Base-by-base conservation (phyloP, 2,329 filamentous ascomycete species). In the Penicillium concentricum region DNA sequence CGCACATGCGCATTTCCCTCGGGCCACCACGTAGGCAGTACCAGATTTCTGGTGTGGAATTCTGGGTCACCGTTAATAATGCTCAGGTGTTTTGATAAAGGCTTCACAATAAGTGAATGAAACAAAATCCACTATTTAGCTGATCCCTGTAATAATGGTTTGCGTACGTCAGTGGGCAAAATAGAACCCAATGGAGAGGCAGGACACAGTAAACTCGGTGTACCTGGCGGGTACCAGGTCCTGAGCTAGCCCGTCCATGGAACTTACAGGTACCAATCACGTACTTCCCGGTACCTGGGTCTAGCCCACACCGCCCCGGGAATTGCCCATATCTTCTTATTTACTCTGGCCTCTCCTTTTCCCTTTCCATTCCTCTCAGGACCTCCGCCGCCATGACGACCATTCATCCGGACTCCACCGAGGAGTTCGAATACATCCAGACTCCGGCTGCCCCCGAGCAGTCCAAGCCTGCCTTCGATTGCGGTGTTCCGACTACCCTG, bases 401-500 rank as follows among this genome's bases (percentile, higher is more conserved):
- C 60, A 69, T 69, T 48, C 75, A 77, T 58, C 72, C 77, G 55
- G 76, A 78, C 74, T 77, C 76, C 67, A 70, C 66, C 20, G 76
- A 78, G 67, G 78, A 79, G 69, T 79, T 79, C 68, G 78, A 81
- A 68, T 81, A 78, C 67, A 78, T 87, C 62, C 78, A 85, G 67
- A 88, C 85, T 67, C 85, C 85, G 58, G 75, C 81, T 63, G 84
- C 83, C 62, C 76, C 81, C 48, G 76, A 72, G 52, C 79, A 80
- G 59, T 76, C 77, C 58, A 77, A 80, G 48, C 78, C 82, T 56
- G 69, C 76, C 48, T 79, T 81, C 52, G 77, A 85, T 63, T 86
- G 80, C 69, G 85, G 85, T 68, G 85, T 88, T 53, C 77, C 80
- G 65, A 85, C 82, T 39, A 87, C 85, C 51, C 78, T 81, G 64